Evolutionary conservation across 1,139 yeast genomes (phyloP).

Genomic region (Sugiyamaella sp.): DNA sequence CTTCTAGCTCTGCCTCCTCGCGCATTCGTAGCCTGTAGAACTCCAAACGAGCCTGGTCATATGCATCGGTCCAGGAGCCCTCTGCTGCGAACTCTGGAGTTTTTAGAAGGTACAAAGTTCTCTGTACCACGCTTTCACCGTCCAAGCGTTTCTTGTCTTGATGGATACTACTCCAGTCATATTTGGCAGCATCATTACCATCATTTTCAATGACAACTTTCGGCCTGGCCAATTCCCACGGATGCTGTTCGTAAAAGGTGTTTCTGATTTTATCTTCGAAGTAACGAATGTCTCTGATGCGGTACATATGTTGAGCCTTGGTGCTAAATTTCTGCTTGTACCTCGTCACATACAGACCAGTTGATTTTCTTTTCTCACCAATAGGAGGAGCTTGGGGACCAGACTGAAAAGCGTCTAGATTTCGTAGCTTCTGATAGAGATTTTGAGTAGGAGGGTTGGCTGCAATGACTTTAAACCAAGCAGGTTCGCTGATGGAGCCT

Average conservation of each 20-base stretch:
- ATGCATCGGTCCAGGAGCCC: slow-evolving; percentile 61
- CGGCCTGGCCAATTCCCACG: slow-evolving; percentile 98
- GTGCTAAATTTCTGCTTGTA: slow-evolving; percentile 35
- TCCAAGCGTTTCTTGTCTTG: slow-evolving; percentile 77
- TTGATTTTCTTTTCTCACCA: slow-evolving; percentile 25
- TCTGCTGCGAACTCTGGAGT: slow-evolving; percentile 42
- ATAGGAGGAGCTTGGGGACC: slow-evolving; percentile 30
- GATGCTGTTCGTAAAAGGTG: slow-evolving; percentile 87
- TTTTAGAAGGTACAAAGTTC: slow-evolving; percentile 72
- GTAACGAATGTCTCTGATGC: slow-evolving; percentile 65
- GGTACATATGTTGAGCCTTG: slow-evolving; percentile 48
- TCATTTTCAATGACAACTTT: slow-evolving; percentile 76
- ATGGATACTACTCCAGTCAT: slow-evolving; percentile 78
- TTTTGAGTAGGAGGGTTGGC: slow-evolving; percentile 75
- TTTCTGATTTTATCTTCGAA: slow-evolving; percentile 83
- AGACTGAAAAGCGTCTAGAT: slow-evolving; percentile 39
- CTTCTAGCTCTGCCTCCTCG: slow-evolving; percentile 74
- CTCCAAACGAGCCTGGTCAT: slow-evolving; percentile 84
- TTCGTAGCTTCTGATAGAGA: slow-evolving; percentile 53
- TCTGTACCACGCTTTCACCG: slow-evolving; percentile 93
- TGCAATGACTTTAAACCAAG: slow-evolving; percentile 85
- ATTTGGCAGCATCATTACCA: slow-evolving; percentile 54
- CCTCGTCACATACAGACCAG: slow-evolving; percentile 56
- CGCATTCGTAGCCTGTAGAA: slow-evolving; percentile 84
- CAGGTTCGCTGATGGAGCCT: slow-evolving; percentile 67